Percentiles rank a stretch among this genome's conserved stretches.
Conservation (phyloP, 192 early-diverging fungal genomes). For the Umbelopsis isabellina region DNA sequence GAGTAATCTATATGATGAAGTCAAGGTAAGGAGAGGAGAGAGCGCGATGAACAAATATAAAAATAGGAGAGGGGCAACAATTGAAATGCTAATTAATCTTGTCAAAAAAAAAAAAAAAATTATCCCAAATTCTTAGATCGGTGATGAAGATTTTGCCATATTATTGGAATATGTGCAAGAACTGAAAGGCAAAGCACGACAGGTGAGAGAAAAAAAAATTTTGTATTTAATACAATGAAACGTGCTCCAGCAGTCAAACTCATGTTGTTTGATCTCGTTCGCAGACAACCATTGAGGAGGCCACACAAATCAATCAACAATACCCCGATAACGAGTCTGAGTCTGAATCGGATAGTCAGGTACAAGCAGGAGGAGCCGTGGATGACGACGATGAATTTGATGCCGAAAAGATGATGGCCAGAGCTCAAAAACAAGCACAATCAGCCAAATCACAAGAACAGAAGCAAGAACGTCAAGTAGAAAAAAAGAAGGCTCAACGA, state of each 20-base stretch:
- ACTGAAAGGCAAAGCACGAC: constrained; percentile 38
- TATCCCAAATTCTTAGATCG: constrained; percentile 18
- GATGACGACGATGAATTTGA: constrained; percentile 43
- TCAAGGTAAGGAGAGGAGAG: constrained; percentile 17
- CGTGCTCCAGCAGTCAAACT: not conserved
- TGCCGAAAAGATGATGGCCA: constrained; percentile 40
- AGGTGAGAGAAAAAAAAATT: constrained; percentile 14
- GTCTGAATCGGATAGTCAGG: constrained; percentile 11
- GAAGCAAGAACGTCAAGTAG: constrained; percentile 10
- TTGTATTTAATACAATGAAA: not conserved
- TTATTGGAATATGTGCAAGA: constrained; percentile 39
- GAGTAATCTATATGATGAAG: constrained; percentile 34
- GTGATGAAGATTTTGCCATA: constrained; percentile 32
- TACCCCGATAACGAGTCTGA: constrained; percentile 16
- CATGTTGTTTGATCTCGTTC: constrained; percentile 1
- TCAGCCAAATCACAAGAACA: constrained; percentile 1
- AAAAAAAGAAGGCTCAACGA: not conserved
- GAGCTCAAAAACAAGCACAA: constrained; percentile 16
- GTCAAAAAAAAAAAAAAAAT: too few species aligned
- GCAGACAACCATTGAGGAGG: constrained; percentile 37
- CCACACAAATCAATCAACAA: constrained; percentile 36
- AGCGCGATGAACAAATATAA: not conserved
- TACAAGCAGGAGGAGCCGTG: constrained; percentile 18
- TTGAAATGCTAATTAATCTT: not conserved
- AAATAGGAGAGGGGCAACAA: not conserved